These are phyloP conservation scores for Salix brachista DNA, from an alignment of 345 rosid genomes.

Conservation along the genomic window DNA sequence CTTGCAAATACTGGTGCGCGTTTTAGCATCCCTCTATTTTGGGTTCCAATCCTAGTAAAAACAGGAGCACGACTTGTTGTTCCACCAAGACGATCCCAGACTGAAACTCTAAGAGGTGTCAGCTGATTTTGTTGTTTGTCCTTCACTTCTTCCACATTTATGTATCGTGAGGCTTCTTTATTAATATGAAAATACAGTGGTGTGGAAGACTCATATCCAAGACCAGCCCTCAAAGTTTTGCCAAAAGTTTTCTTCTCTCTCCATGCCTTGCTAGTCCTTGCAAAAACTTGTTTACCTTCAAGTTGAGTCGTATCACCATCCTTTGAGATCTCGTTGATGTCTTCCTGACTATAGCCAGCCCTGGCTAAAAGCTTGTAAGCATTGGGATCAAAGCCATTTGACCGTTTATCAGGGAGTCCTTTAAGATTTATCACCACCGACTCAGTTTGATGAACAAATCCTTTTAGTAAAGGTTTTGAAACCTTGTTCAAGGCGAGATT, in stretches of 20 bases:
- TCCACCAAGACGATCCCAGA: neutral
- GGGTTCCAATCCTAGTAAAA: neutral
- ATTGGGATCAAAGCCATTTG: neutral
- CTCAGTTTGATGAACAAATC: neutral
- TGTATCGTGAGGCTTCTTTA: neutral
- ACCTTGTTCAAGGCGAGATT: neutral
- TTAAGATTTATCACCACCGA: neutral
- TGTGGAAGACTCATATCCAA: neutral
- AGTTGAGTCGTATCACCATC: neutral
- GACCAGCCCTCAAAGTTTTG: neutral
- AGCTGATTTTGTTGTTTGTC: neutral
- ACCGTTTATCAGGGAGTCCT: neutral
- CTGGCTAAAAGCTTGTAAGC: conserved; percentile 5
- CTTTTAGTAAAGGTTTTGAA: neutral
- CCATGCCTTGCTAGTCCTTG: neutral
- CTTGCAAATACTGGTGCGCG: neutral
- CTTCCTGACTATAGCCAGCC: neutral
- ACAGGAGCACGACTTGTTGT: too few relatives aligned
- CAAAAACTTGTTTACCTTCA: neutral
- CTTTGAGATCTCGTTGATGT: neutral
- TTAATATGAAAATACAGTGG: neutral
- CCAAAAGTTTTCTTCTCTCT: neutral
- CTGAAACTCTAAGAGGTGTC: neutral
- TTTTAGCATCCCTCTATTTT: neutral
- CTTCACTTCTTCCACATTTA: neutral